These are phyloP conservation scores for Blastobotrys capitulatus DNA, from an alignment of 1,139 yeast genomes.

Conservation along the genomic window DNA sequence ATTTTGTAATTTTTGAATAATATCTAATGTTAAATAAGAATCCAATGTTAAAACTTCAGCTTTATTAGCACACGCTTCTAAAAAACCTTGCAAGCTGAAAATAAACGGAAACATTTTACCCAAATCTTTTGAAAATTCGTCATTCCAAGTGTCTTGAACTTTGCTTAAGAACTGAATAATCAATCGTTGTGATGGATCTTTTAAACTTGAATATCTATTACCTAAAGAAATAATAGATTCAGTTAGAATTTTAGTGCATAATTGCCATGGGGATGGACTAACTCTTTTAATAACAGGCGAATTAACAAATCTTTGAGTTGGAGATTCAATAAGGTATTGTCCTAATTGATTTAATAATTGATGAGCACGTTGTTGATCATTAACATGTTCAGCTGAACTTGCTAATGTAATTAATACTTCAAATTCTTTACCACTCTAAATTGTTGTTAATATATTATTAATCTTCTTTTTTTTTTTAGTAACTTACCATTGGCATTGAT, in stretches of 20 bases:
- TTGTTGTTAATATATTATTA: no score
- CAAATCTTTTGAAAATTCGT: conserved; percentile 20
- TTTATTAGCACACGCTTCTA: conserved; percentile 28
- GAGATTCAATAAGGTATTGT: conserved; percentile 54
- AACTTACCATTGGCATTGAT: conserved; percentile 24
- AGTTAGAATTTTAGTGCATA: conserved; percentile 37
- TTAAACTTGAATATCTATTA: conserved; percentile 39
- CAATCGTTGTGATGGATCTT: conserved; percentile 37
- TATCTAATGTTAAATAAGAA: conserved; percentile 4
- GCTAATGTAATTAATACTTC: conserved; percentile 69
- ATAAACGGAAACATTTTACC: conserved; percentile 33
- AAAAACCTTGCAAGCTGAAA: conserved; percentile 37
- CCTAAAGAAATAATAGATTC: conserved; percentile 34
- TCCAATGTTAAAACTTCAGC: conserved; percentile 2
- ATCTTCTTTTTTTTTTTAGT: neutral
- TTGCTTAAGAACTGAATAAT: conserved; percentile 38
- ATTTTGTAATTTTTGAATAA: conserved; percentile 5
- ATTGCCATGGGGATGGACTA: conserved; percentile 43
- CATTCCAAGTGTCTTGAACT: conserved; percentile 31
- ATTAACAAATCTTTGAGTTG: conserved; percentile 46
- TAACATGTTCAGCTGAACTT: conserved; percentile 43
- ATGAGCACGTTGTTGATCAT: conserved; percentile 45
- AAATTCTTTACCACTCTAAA: conserved; percentile 46
- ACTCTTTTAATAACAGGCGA: conserved; percentile 42
- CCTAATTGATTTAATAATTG: conserved; percentile 49